Conservation (phyloP, 1,284 basidiomycete genomes). For the Sanghuangporus baumii region DNA sequence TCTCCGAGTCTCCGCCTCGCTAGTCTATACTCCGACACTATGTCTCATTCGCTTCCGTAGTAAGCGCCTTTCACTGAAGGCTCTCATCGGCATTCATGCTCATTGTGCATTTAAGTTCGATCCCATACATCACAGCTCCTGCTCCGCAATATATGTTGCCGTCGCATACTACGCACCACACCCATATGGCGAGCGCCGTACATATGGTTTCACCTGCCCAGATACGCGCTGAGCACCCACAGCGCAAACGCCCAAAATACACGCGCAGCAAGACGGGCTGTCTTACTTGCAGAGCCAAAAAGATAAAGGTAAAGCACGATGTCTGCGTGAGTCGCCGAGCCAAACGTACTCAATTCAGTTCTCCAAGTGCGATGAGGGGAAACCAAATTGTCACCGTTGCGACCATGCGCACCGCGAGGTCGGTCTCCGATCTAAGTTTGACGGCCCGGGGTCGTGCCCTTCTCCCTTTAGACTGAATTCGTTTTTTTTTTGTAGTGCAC, state of each 20-base stretch:
- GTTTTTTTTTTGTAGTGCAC: constrained; percentile 49
- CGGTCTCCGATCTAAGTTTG: constrained; percentile 23
- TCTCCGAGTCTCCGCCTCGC: not conserved
- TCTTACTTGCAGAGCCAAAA: constrained; percentile 78
- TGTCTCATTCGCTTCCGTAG: constrained; percentile 15
- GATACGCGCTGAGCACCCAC: constrained; percentile 41
- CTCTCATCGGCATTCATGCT: not conserved
- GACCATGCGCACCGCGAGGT: constrained; percentile 75
- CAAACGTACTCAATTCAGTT: constrained; percentile 7
- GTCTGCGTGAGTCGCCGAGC: constrained; percentile 9
- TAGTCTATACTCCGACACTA: not conserved
- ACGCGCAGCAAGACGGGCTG: constrained; percentile 83
- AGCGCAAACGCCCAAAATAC: constrained; percentile 79
- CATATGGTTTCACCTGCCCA: constrained; percentile 41
- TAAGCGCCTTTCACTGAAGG: not conserved
- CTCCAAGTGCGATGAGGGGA: constrained; percentile 72
- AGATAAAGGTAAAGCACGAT: constrained; percentile 64
- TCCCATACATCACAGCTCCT: constrained; percentile 10
- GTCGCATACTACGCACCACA: constrained; percentile 9
- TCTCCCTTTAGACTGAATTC: constrained; percentile 4
- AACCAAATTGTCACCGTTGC: constrained; percentile 75
- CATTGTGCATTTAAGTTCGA: not conserved
- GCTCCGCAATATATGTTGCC: constrained; percentile 17
- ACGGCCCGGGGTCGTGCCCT: not conserved
- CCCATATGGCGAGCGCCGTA: constrained; percentile 27